phyloP scores from a whole-genome alignment of 352 stramenopile genomes.

The Phytophthora cryptogea region DNA sequence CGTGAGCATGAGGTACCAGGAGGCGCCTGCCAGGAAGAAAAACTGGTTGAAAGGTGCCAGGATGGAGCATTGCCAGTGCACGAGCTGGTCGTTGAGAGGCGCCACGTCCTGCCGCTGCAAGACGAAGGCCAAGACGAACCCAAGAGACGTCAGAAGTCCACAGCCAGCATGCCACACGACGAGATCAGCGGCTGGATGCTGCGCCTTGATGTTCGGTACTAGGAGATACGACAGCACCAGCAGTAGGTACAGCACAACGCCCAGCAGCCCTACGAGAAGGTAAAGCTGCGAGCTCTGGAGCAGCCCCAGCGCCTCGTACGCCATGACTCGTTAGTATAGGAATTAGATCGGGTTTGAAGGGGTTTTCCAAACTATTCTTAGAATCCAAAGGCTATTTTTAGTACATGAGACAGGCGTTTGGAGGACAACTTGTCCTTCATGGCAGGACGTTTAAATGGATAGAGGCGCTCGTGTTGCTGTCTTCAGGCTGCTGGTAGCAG shows the following conservation, averaged over 20 bases:
- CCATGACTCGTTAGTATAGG: constrained; percentile 13
- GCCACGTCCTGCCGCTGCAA: constrained; percentile 18
- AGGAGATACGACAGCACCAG: constrained; percentile 74
- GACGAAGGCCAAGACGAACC: constrained; percentile 61
- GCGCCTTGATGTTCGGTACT: constrained; percentile 75
- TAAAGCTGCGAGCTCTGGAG: constrained; percentile 56
- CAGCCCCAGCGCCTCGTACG: constrained; percentile 67
- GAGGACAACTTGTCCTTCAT: not conserved
- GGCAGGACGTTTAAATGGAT: constrained; percentile 4
- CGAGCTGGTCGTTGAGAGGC: not conserved
- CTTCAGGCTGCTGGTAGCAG: constrained; percentile 26
- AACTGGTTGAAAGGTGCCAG: constrained; percentile 81
- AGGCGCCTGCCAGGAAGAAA: constrained; percentile 65
- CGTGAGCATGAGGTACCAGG: constrained; percentile 87
- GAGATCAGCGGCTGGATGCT: constrained; percentile 76
- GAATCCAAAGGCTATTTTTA: constrained; percentile 2
- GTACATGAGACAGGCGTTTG: not conserved
- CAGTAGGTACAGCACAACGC: constrained; percentile 60
- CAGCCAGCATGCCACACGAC: constrained; percentile 83
- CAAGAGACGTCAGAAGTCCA: constrained; percentile 58
- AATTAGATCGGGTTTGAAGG: constrained; percentile 15
- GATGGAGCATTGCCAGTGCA: constrained; percentile 49
- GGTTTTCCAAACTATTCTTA: not conserved
- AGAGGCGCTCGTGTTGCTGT: not conserved
- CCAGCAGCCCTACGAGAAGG: constrained; percentile 63